Conservation (phyloP, 805 yeast species). For the Starmerella ratchasimensis region DNA sequence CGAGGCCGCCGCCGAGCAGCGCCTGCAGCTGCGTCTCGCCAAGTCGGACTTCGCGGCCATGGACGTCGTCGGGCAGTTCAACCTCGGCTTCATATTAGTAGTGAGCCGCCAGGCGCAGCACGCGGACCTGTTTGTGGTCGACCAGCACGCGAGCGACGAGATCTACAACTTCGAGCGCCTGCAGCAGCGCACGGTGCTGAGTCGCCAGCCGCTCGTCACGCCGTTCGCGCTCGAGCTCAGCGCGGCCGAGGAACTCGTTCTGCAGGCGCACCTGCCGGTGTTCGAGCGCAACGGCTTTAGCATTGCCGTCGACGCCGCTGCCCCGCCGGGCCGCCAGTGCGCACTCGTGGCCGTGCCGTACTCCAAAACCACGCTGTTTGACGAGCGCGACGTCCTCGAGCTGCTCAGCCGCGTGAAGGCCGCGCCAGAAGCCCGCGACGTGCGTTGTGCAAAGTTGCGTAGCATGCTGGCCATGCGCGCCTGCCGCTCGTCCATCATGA, state of each 20-base stretch:
- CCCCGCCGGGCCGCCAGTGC: slow-evolving; percentile 44
- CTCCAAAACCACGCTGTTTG: slow-evolving; percentile 57
- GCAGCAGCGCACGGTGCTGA: slow-evolving; percentile 41
- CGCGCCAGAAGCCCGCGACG: slow-evolving; percentile 31
- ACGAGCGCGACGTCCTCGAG: slow-evolving; percentile 55
- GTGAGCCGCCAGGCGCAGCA: slow-evolving; percentile 29
- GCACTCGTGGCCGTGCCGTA: slow-evolving; percentile 52
- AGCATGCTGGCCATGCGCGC: slow-evolving; percentile 90
- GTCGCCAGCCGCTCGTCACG: slow-evolving; percentile 54
- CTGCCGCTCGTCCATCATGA: slow-evolving; percentile 86
- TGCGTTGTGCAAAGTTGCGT: slow-evolving; percentile 65
- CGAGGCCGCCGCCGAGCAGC: slow-evolving; percentile 41
- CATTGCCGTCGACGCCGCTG: slow-evolving; percentile 37
- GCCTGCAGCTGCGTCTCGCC: slow-evolving; percentile 45
- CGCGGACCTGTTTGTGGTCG: slow-evolving; percentile 70
- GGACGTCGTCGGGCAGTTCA: slow-evolving; percentile 85
- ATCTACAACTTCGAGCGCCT: slow-evolving; percentile 75
- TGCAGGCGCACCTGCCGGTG: slow-evolving; percentile 43
- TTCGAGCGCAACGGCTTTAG: slow-evolving; percentile 71
- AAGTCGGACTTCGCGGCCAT: slow-evolving; percentile 62
- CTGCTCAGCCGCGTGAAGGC: slow-evolving; percentile 54
- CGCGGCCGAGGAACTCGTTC: slow-evolving; percentile 62
- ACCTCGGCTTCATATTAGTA: slow-evolving; percentile 83
- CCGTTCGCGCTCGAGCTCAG: slow-evolving; percentile 49
- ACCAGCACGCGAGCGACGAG: slow-evolving; percentile 97